Evolutionary conservation across 1,284 basidiomycete species (phyloP), one percentile per base, ranked within the genome.

Genomic region (Pterulicium gracile): DNA sequence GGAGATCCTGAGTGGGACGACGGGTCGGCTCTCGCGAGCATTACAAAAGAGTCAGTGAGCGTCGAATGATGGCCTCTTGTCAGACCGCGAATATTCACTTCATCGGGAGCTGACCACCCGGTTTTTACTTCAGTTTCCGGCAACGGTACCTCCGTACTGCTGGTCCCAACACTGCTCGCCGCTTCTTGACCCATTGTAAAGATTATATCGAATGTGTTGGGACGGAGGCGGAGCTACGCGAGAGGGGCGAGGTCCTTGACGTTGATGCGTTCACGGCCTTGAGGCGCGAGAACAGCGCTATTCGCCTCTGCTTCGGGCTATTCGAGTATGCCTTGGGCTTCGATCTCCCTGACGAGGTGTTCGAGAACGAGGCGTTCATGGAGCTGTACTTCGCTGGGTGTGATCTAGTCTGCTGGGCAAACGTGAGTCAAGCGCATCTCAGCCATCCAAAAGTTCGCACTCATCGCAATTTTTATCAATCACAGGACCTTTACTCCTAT

Each of bases 401-500:
- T n/a, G 81, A 84, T 56, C 69, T 79, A 56, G 73, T 83, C 46
- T 79, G 75, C 59, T 81, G 77, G 76, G 65, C 78, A 19, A 84
- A 85, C 55, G 81, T 81, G 53, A 62, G 73, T 62, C 17, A 41
- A 23, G 23, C 13, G 13, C 22, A 24, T 50, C 46, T 10, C 24
- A 39, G 5, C 47, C 44, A 36, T n/a, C n/a, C n/a, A n/a, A n/a
- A n/a, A n/a, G n/a, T 24, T 15, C 34, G 47, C 27, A 34, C 43
- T 46, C 3, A 42, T 43, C 20, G 34, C 32, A 19, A 12, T 27
- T 27, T 10, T 10, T 48, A 44, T 27, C 17, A 45, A 40, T 50
- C n/a, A 21, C 51, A 82, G 81, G 81, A 84, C 47, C 63, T 83
- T 12, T 83, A 82, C 55, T 83, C 79, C 4, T 85, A 83, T 61